These are phyloP conservation scores for Penicillium sp. DNA, from an alignment of 2,329 filamentous ascomycete species.

Conservation along the genomic window DNA sequence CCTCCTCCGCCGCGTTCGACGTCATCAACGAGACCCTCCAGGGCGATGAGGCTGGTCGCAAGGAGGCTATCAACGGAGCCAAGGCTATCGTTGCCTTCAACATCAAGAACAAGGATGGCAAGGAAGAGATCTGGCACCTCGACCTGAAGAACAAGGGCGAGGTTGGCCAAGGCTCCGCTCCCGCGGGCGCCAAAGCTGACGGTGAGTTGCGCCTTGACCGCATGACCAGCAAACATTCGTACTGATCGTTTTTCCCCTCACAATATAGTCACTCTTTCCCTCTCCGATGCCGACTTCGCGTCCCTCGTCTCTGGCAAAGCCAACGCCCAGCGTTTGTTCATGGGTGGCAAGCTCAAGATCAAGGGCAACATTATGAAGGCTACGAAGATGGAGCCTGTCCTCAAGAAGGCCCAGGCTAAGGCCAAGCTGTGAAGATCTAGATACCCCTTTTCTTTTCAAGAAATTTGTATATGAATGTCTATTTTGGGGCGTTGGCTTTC, in stretches of 20 bases:
- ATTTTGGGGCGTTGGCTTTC: background rate
- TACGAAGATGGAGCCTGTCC: slow-evolving; percentile 89
- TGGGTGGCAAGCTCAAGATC: slow-evolving; percentile 98
- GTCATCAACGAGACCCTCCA: slow-evolving; percentile 73
- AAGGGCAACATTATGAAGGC: slow-evolving; percentile 98
- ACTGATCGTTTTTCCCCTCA: slow-evolving; percentile 5
- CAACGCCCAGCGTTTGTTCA: slow-evolving; percentile 93
- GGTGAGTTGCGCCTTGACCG: slow-evolving; percentile 53
- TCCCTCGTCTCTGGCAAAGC: slow-evolving; percentile 82
- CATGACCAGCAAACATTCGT: background rate
- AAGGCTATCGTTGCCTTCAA: slow-evolving; percentile 87
- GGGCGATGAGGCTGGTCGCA: slow-evolving; percentile 69
- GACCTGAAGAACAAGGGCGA: slow-evolving; percentile 89
- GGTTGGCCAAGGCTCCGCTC: slow-evolving; percentile 72
- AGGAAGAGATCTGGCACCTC: slow-evolving; percentile 87
- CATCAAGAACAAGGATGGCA: slow-evolving; percentile 80
- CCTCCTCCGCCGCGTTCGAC: slow-evolving; percentile 89
- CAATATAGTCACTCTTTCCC: slow-evolving; percentile 72
- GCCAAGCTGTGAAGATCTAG: slow-evolving; percentile 63
- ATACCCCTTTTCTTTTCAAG: slow-evolving; percentile 14
- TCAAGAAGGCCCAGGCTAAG: slow-evolving; percentile 83
- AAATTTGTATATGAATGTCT: slow-evolving; percentile 15
- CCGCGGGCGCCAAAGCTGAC: slow-evolving; percentile 73
- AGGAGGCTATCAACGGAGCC: slow-evolving; percentile 86
- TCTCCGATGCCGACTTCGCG: slow-evolving; percentile 84